Conservation (phyloP, 1,284 basidiomycete species). For the Rhodofomes roseus region DNA sequence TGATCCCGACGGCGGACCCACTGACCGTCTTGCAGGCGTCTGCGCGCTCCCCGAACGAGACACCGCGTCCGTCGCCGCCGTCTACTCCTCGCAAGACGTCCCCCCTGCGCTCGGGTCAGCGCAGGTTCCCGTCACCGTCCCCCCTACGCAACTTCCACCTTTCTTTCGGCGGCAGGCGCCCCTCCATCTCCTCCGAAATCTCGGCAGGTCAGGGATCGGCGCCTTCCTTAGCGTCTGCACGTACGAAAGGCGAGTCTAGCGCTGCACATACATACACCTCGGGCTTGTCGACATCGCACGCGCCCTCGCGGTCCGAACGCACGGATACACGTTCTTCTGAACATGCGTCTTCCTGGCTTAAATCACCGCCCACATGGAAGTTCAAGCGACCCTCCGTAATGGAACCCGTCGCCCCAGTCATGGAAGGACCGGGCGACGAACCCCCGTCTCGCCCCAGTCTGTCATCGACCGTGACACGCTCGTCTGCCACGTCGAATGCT, state of each 20-base stretch:
- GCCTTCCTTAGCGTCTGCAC: conserved; percentile 19
- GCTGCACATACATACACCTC: conserved; percentile 19
- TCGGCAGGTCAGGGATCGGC: conserved; percentile 19
- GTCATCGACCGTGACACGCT: conserved; percentile 59
- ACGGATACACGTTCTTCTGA: conserved; percentile 12
- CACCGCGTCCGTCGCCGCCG: conserved; percentile 30
- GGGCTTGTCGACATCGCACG: conserved; percentile 17
- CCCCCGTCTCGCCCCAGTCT: conserved; percentile 59
- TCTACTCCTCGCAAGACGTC: conserved; percentile 31
- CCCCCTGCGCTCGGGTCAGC: conserved; percentile 20
- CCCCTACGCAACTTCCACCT: conserved; percentile 55
- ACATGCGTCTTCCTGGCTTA: conserved; percentile 16
- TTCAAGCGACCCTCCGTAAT: conserved; percentile 59
- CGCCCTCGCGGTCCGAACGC: conserved; percentile 15
- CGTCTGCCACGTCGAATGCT: conserved; percentile 38
- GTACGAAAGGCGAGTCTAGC: conserved; percentile 9
- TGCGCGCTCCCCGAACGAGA: conserved; percentile 18
- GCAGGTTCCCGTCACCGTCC: conserved; percentile 42
- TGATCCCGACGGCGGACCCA: conserved; percentile 18
- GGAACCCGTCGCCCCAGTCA: conserved; percentile 48
- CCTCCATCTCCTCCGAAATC: conserved; percentile 30
- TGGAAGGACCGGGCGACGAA: conserved; percentile 20
- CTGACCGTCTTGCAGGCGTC: conserved; percentile 17
- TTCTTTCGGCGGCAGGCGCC: conserved; percentile 41
- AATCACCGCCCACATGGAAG: conserved; percentile 26